These are phyloP conservation scores for Lachnellula occidentalis DNA, from an alignment of 2,329 filamentous ascomycete genomes.

Conservation along the genomic window DNA sequence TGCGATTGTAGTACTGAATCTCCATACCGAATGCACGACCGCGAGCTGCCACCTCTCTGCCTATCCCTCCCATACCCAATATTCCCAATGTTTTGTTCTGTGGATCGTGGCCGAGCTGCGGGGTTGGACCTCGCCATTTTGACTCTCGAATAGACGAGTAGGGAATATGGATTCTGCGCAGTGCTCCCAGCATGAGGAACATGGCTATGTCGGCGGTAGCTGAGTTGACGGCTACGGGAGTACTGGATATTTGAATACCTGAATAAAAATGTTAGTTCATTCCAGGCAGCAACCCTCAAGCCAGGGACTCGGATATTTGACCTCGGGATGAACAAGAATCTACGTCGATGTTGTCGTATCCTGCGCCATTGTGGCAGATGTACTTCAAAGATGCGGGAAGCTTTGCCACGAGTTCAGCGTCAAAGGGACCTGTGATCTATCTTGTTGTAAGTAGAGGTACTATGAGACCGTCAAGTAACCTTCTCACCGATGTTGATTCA, in stretches of 20 bases:
- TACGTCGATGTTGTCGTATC: constrained; percentile 78
- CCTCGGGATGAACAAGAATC: constrained; percentile 53
- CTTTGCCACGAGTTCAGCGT: constrained; percentile 58
- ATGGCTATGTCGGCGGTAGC: constrained; percentile 75
- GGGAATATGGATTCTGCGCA: constrained; percentile 61
- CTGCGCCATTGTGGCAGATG: constrained; percentile 62
- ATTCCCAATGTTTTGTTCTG: constrained; percentile 72
- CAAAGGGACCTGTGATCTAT: constrained; percentile 58
- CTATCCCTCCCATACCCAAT: constrained; percentile 80
- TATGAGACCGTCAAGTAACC: not conserved
- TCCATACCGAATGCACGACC: constrained; percentile 69
- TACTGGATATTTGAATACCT: constrained; percentile 66
- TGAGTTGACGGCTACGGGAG: constrained; percentile 70
- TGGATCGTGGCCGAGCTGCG: constrained; percentile 57
- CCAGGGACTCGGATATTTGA: not conserved
- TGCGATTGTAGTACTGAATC: constrained; percentile 69
- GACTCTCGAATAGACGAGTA: constrained; percentile 51
- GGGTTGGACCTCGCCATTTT: constrained; percentile 53
- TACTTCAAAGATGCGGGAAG: constrained; percentile 48
- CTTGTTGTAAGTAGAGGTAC: constrained; percentile 20
- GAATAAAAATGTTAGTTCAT: constrained; percentile 22
- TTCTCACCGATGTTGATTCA: constrained; percentile 45
- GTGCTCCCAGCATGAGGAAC: constrained; percentile 72
- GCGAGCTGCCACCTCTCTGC: constrained; percentile 66
- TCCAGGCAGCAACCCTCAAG: not conserved